Evolutionary conservation across 345 rosid species (phyloP).

Genomic region (Psidium guajava): DNA sequence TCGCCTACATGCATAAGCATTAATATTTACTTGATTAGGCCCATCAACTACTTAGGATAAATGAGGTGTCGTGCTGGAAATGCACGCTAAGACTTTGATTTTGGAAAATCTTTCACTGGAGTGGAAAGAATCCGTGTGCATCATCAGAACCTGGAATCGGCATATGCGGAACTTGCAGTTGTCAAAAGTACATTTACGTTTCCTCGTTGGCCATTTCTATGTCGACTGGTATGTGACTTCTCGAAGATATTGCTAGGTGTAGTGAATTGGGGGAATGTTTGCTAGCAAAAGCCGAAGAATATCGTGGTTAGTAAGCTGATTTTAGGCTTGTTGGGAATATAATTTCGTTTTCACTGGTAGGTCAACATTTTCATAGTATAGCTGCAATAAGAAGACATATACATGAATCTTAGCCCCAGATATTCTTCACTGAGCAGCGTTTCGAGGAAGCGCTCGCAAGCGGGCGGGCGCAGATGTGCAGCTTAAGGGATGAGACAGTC

Average conservation of each 20-base stretch:
- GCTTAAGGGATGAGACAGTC: background rate
- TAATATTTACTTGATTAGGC: background rate
- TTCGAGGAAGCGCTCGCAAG: background rate
- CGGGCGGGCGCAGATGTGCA: background rate
- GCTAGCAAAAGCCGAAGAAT: background rate
- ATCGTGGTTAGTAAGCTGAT: background rate
- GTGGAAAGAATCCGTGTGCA: background rate
- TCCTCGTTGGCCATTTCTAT: background rate
- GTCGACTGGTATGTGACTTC: background rate
- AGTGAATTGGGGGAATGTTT: background rate
- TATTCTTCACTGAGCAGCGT: background rate
- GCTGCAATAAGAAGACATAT: background rate
- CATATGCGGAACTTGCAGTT: background rate
- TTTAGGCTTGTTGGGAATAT: background rate
- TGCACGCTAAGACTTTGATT: background rate
- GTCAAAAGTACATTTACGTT: background rate
- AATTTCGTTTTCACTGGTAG: background rate
- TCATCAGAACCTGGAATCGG: background rate
- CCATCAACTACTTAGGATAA: background rate
- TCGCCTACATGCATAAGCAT: background rate
- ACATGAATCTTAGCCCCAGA: background rate
- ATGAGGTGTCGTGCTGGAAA: background rate
- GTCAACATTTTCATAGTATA: background rate
- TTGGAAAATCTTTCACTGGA: background rate
- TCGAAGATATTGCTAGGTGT: background rate